phyloP scores from a whole-genome alignment of 2,329 filamentous ascomycete species.

The Cryphonectria nitschkei region DNA sequence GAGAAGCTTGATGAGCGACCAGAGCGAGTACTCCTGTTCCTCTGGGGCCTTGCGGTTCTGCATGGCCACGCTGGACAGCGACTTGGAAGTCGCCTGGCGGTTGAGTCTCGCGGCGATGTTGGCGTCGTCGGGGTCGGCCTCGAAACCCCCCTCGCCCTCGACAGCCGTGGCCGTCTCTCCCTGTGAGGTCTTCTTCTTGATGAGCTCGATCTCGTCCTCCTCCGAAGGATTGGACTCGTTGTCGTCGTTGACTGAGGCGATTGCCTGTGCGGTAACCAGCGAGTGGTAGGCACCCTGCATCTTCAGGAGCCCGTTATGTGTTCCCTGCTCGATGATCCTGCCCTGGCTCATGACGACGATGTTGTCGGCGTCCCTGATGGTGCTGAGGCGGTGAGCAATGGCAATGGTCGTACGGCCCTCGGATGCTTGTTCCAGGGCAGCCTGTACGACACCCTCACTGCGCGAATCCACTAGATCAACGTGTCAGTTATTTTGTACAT shows the following conservation, averaged over 20 bases:
- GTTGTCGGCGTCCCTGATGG: constrained; percentile 91
- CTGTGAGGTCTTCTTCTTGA: constrained; percentile 50
- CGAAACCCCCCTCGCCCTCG: constrained; percentile 39
- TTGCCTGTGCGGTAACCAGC: constrained; percentile 86
- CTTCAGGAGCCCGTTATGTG: constrained; percentile 77
- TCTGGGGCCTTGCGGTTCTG: constrained; percentile 56
- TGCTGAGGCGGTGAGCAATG: constrained; percentile 93
- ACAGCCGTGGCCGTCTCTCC: constrained; percentile 40
- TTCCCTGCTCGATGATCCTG: constrained; percentile 89
- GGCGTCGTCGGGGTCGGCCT: constrained; percentile 62
- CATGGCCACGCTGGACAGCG: constrained; percentile 72
- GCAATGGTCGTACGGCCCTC: constrained; percentile 91
- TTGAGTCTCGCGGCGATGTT: constrained; percentile 61
- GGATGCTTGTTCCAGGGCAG: constrained; percentile 83
- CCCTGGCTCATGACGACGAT: constrained; percentile 92
- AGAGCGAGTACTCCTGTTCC: constrained; percentile 67
- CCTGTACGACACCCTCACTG: constrained; percentile 92
- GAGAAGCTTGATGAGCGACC: constrained; percentile 78
- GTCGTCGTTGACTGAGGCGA: constrained; percentile 63
- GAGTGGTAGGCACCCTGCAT: constrained; percentile 75
- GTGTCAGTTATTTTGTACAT: neutral
- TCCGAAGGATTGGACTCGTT: constrained; percentile 57
- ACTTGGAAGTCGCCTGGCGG: constrained; percentile 58
- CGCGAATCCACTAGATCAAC: constrained; percentile 82
- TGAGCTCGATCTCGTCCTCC: constrained; percentile 53